Conservation (phyloP, 805 yeast species). For the Ogataea thermomethanolica region DNA sequence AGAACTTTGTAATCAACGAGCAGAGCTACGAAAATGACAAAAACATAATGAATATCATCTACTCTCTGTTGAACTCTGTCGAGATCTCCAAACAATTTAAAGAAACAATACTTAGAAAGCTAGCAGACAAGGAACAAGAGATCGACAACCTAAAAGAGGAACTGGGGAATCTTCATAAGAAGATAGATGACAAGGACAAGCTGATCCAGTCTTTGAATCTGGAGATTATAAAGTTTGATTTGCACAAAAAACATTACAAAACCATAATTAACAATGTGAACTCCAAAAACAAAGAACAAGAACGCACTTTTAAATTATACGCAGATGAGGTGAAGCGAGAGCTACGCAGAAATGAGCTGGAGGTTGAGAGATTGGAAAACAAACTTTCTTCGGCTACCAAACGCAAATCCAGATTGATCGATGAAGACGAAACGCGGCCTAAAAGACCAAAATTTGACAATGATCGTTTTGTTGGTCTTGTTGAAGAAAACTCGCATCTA, state of each 20-base stretch:
- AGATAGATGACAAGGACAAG: conserved; percentile 17
- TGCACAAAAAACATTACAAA: conserved; percentile 13
- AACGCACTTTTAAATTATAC: conserved; percentile 18
- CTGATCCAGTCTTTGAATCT: conserved; percentile 18
- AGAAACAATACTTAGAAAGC: conserved; percentile 14
- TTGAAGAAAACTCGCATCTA: conserved; percentile 15
- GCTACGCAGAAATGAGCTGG: conserved; percentile 18
- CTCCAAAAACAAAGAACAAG: conserved; percentile 17
- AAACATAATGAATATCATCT: conserved; percentile 27
- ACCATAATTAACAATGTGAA: conserved; percentile 13
- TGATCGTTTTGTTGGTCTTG: conserved; percentile 12
- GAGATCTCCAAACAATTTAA: conserved; percentile 23
- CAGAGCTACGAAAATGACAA: conserved; percentile 32
- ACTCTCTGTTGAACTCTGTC: conserved; percentile 22
- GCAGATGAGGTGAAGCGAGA: conserved; percentile 22
- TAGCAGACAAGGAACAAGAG: conserved; percentile 16
- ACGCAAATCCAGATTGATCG: conserved; percentile 3
- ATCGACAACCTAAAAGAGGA: conserved; percentile 13
- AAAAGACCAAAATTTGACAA: conserved; percentile 13
- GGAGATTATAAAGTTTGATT: conserved; percentile 17
- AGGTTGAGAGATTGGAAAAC: conserved; percentile 16
- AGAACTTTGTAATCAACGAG: conserved; percentile 16
- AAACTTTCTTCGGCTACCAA: conserved; percentile 8
- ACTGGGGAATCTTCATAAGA: conserved; percentile 4
- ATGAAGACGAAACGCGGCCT: not conserved